These are phyloP conservation scores for Apiospora phragmitis DNA, from an alignment of 2,329 filamentous ascomycete genomes.

Conservation along the genomic window DNA sequence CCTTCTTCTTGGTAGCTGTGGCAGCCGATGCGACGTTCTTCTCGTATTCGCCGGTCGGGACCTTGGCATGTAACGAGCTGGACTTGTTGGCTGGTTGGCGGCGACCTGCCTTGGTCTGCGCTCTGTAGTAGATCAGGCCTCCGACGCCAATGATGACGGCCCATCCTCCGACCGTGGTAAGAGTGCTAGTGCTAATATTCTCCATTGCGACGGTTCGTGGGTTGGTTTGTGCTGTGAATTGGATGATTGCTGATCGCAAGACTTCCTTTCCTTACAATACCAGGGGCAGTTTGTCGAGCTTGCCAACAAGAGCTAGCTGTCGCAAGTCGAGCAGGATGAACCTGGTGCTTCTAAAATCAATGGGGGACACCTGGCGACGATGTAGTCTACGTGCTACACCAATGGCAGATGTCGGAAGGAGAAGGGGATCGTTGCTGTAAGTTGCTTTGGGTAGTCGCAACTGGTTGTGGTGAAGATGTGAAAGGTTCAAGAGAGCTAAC, in stretches of 20 bases:
- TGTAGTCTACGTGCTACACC: background rate
- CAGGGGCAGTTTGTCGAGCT: background rate
- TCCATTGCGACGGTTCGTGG: background rate
- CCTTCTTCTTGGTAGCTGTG: constrained; percentile 33
- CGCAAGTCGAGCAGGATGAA: background rate
- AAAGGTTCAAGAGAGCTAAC: background rate
- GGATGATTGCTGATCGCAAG: background rate
- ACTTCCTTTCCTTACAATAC: background rate
- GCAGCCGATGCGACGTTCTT: constrained; percentile 17
- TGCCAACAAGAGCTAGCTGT: background rate
- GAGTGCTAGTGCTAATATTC: background rate
- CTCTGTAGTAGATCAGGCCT: constrained; percentile 21
- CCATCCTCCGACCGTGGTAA: constrained; percentile 31
- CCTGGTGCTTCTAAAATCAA: background rate
- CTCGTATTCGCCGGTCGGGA: constrained; percentile 10
- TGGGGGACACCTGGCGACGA: background rate
- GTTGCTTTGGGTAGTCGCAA: background rate
- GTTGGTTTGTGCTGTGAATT: background rate
- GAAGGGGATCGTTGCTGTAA: background rate
- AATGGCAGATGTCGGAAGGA: background rate
- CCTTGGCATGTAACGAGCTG: background rate
- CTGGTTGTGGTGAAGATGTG: background rate
- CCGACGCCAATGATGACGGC: constrained; percentile 28
- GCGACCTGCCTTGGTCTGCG: constrained; percentile 17
- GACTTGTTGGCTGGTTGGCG: constrained; percentile 15